Evolutionary conservation across 306 rosid species (phyloP).

Genomic region (Fagus crenata): DNA sequence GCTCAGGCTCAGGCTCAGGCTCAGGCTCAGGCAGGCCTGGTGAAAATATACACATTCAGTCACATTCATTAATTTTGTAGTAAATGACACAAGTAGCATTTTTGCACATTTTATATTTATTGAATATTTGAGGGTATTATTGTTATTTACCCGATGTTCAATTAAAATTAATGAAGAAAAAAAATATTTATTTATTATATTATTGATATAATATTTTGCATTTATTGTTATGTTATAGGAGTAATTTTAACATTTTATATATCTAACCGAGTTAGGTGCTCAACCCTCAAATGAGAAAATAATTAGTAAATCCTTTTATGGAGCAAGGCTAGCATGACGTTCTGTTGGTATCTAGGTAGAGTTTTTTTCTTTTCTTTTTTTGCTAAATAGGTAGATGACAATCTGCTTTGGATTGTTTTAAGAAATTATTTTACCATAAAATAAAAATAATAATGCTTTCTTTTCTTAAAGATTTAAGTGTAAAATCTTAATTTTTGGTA

Average conservation of each 20-base stretch:
- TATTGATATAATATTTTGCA: no score
- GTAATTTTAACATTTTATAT: no score
- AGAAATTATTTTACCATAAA: not conserved
- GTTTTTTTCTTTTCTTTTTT: not conserved
- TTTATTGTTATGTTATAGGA: no score
- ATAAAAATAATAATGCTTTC: no score
- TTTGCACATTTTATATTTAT: slow-evolving; percentile 6
- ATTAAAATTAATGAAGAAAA: not conserved
- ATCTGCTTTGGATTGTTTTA: not conserved
- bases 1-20: slow-evolving; percentile 13
- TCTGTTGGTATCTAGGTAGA: slow-evolving; percentile 17
- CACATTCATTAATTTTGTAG: slow-evolving; percentile 48
- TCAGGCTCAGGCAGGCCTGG: slow-evolving; percentile 34
- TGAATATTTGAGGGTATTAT: slow-evolving; percentile 21
- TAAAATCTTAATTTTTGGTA: not conserved
- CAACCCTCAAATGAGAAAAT: slow-evolving; percentile 11
- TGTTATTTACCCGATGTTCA: slow-evolving; percentile 10
- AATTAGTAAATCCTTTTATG: not conserved
- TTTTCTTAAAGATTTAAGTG: not conserved
- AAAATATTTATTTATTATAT: no score
- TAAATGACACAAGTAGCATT: slow-evolving; percentile 36
- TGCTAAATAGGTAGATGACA: not conserved
- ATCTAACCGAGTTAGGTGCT: slow-evolving; percentile 8
- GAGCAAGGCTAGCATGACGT: slow-evolving; percentile 14
- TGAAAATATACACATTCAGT: slow-evolving; percentile 33